Evolutionary conservation across 371 early-diverging fungal species (phyloP).

Genomic region (Apophysomyces sp.): DNA sequence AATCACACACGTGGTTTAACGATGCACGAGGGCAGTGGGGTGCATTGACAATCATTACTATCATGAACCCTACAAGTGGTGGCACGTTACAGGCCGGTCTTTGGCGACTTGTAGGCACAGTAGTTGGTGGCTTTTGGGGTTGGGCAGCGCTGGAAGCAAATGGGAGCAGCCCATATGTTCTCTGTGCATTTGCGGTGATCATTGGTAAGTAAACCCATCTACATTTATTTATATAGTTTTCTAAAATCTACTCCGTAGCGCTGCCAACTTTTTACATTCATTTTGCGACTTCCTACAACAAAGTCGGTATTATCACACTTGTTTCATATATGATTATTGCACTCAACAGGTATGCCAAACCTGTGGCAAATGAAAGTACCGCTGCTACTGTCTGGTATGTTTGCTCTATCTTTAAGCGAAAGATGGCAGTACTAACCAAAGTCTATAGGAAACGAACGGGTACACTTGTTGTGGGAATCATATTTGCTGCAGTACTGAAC

Average conservation of each 20-base stretch:
- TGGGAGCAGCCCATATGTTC: slow-evolving; percentile 50
- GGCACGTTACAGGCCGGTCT: slow-evolving; percentile 54
- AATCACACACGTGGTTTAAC: slow-evolving; percentile 35
- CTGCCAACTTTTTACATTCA: slow-evolving; percentile 49
- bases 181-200: slow-evolving; percentile 52
- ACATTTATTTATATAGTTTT: background rate
- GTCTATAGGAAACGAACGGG: slow-evolving; percentile 45
- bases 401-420: background rate
- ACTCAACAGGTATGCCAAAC: slow-evolving; percentile 30
- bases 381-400: slow-evolving; percentile 44
- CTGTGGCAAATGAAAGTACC: slow-evolving; percentile 30
- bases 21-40: slow-evolving; percentile 61
- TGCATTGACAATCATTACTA: slow-evolving; percentile 42
- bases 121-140: slow-evolving; percentile 51
- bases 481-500: slow-evolving; percentile 50
- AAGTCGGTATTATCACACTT: slow-evolving; percentile 42
- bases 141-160: slow-evolving; percentile 50
- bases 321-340: slow-evolving; percentile 46
- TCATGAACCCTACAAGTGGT: slow-evolving; percentile 44
- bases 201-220: slow-evolving; percentile 36
- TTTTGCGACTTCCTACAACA: slow-evolving; percentile 44
- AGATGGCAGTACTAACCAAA: background rate
- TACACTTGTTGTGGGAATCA: slow-evolving; percentile 57
- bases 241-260: slow-evolving; percentile 18
- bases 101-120: slow-evolving; percentile 57